These are phyloP conservation scores for Suillus paluster DNA, from an alignment of 768 basidiomycete species.

Conservation along the genomic window DNA sequence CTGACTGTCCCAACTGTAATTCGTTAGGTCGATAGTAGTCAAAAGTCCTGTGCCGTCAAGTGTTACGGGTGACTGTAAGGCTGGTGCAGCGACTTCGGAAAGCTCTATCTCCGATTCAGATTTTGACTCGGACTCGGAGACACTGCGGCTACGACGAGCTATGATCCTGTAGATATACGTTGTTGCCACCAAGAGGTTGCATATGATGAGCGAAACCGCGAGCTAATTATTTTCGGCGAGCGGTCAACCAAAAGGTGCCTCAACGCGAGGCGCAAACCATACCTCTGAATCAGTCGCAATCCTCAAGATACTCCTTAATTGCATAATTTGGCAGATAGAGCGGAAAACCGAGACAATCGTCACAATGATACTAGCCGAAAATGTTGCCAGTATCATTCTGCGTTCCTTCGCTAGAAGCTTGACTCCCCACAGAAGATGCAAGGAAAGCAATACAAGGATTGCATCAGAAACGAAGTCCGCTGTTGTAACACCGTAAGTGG, in stretches of 20 bases:
- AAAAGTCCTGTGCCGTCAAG: not conserved
- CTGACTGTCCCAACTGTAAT: too few species aligned
- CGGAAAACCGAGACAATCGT: constrained; percentile 50
- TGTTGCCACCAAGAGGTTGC: constrained; percentile 46
- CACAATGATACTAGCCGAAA: constrained; percentile 57
- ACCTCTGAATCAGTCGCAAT: constrained; percentile 51
- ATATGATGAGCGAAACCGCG: constrained; percentile 44
- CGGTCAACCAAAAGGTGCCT: not conserved
- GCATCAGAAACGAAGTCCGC: constrained; percentile 53
- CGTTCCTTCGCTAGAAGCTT: constrained; percentile 44
- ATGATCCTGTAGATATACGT: constrained; percentile 35
- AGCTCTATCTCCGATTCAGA: not conserved
- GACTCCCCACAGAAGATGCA: constrained; percentile 49
- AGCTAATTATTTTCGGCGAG: constrained; percentile 23
- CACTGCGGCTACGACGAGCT: not conserved
- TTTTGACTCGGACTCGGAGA: not conserved
- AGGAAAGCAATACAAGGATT: constrained; percentile 49
- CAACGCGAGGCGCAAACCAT: constrained; percentile 3
- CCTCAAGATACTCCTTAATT: constrained; percentile 7
- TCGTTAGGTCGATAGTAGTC: not conserved
- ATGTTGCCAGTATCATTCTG: constrained; percentile 47
- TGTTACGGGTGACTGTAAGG: not conserved
- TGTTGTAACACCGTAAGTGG: constrained; percentile 18
- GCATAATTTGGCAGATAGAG: constrained; percentile 44
- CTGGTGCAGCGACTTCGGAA: not conserved